Evolutionary conservation across 306 rosid species (phyloP).

Genomic region (Cucurbita ficifolia): DNA sequence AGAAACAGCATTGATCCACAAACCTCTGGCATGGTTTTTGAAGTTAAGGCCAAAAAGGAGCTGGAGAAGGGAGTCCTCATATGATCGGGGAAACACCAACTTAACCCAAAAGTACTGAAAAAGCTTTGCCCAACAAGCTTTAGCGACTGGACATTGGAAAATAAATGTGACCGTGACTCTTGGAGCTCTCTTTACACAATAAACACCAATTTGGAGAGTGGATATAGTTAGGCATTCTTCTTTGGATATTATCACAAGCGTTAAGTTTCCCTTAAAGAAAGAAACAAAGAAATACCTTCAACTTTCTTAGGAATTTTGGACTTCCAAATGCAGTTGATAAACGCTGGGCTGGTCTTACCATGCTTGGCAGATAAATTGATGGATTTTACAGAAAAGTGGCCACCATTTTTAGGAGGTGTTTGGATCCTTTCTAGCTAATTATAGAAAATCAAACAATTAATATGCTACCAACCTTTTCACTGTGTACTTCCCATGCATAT

Average conservation of each 20-base stretch:
- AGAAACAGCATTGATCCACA: background rate
- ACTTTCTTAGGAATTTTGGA: background rate
- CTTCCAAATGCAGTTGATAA: background rate
- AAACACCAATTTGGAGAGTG: background rate
- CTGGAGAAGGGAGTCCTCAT: background rate
- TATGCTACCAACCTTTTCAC: constrained; percentile 38
- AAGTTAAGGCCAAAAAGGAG: background rate
- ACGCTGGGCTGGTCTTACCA: background rate
- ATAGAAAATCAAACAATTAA: background rate
- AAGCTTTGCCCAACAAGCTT: background rate
- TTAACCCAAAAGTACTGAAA: background rate
- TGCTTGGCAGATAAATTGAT: background rate
- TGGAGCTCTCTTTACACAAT: background rate
- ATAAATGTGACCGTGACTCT: background rate
- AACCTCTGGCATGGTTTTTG: background rate
- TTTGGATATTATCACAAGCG: background rate
- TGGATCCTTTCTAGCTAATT: background rate
- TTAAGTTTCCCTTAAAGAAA: background rate
- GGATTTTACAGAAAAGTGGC: background rate
- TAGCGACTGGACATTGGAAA: background rate
- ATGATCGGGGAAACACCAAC: background rate
- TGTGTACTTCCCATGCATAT: constrained; percentile 56
- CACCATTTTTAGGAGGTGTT: background rate
- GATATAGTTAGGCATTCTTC: background rate
- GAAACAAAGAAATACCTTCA: background rate